Evolutionary conservation across 352 stramenopile species (phyloP), one percentile per base, ranked within the genome.

Genomic region (Pythium dissimile): DNA sequence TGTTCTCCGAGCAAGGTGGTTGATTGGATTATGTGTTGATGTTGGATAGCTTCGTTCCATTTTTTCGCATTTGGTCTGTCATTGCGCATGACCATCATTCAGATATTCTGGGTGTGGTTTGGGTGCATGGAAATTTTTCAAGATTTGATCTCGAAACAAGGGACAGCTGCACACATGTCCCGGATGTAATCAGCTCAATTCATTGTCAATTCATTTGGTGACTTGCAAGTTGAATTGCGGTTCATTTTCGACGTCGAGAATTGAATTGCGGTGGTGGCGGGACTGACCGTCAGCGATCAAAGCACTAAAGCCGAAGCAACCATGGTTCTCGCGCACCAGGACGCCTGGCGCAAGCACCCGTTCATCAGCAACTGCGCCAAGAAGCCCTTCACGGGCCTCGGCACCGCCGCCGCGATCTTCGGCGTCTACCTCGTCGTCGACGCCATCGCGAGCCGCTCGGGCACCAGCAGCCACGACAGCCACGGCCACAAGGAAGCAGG

Each of bases 261-360:
- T 55, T 28, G 26, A 61, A 66, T 66, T 62, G 54, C 60, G 48
- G 57, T 66, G 62, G 56, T 62, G 56, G 58, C 63, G 58, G 18
- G 24, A 35, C 23, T 6, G n/a, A 12, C n/a, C 26, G 30, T 12
- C n/a, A 32, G 20, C 30, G 35, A n/a, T 11, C 44, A 10, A 9
- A 26, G 20, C 20, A 43, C 18, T 12, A 35, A 18, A 4, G 24
- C 11, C 4, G 20, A 31, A 49, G 21, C 59, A 72, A 24, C 37
- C n/a, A 94, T 94, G 84, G 84, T 94, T 76, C 77, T 94, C 69
- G 75, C 80, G 21, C 76, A 89, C 54, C 84, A 94, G 72, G 84
- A 94, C 80, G 84, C 84, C 51, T 94, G 84, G 84, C 71, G 84
- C 59, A 92, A 87, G 80, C 84, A 94, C 70, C 84, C 84, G 26